Base-by-base conservation (phyloP, 768 basidiomycete species). In the Lentinula aciculospora region DNA sequence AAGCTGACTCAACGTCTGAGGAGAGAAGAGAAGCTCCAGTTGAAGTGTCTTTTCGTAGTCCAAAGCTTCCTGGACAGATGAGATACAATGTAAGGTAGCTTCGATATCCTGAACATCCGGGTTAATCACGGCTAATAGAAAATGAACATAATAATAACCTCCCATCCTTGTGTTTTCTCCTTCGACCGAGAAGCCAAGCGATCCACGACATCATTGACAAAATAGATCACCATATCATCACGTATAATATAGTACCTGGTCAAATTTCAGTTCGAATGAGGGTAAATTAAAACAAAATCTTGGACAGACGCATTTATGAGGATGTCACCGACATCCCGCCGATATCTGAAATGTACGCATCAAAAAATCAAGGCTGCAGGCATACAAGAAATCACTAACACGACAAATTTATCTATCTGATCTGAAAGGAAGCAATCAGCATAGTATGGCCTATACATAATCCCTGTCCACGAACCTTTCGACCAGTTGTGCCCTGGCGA, bases 1-100 rank as follows among this genome's bases (percentile, higher is more conserved):
- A 10, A 97, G 66, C 19, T 78, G 73, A 3, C 84, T 85, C 1
- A 94, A 79, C 15, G 94, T 76, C 5, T 84, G 82, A 0, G 83
- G 74, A n/a, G 83, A 82, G 66, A 95, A 95, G 13, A 98, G 62
- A 9, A 80, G 78, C 23, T 74, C 68, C 3, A 94, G 74, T 48
- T 85, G 78, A 0, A 72, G 85, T 4, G 71, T 69, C 34, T 74
- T 75, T 44, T 79, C 78, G 54, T 80, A 69, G 59, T 81, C 80
- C 27, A 95, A 77, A 0, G 93, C 92, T 75, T 98, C 95, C 64
- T 95, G 91, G 8, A 94, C 78, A 5, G 88, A 88, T 74, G 86
- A 85, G 37, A 96, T 78, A 65, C 91, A 94, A 66, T 95, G 91
- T 6, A 98, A 69, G 0, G 86, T 86, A 2, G 89, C 89, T 71